Evolutionary conservation across 1,284 basidiomycete genomes (phyloP).

Genomic region (Sanghuangporus baumii): DNA sequence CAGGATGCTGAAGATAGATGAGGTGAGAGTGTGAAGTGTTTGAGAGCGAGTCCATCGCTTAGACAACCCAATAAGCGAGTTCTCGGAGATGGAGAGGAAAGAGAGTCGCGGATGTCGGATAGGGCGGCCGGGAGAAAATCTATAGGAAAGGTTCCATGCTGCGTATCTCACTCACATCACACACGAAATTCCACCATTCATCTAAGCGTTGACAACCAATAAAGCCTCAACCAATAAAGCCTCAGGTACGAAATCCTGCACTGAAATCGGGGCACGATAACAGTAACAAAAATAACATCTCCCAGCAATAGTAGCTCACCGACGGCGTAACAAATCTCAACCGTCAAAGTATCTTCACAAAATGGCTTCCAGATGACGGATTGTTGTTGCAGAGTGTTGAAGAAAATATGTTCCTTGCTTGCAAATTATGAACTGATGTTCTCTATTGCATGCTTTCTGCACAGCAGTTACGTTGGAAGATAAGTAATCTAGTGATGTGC

Average conservation of each 20-base stretch:
- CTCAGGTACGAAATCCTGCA: not conserved
- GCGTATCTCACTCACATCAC: not conserved
- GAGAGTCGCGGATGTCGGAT: not conserved
- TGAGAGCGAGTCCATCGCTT: conserved; percentile 4
- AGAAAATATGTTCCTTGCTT: not conserved
- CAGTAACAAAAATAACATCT: not conserved
- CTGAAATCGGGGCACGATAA: not conserved
- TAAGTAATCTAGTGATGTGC: conserved; percentile 28
- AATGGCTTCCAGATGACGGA: not conserved
- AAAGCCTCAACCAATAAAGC: not conserved
- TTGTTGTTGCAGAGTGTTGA: not conserved
- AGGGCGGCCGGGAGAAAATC: not conserved
- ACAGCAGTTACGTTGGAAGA: not conserved
- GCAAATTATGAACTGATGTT: not conserved
- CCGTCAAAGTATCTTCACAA: not conserved
- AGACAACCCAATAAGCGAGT: not conserved
- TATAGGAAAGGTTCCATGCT: not conserved
- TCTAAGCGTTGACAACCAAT: not conserved
- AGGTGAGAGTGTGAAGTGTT: not conserved
- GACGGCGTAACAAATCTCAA: not conserved
- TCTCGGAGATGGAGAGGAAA: conserved; percentile 2
- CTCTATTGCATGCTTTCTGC: conserved; percentile 8
- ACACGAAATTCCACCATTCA: not conserved
- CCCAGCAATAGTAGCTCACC: not conserved
- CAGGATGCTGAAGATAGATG: not conserved